A percentile compares a stretch with the other conserved stretches of the same genome.
phyloP scores from a whole-genome alignment of 768 basidiomycete species.

The Tylopilus sp. region DNA sequence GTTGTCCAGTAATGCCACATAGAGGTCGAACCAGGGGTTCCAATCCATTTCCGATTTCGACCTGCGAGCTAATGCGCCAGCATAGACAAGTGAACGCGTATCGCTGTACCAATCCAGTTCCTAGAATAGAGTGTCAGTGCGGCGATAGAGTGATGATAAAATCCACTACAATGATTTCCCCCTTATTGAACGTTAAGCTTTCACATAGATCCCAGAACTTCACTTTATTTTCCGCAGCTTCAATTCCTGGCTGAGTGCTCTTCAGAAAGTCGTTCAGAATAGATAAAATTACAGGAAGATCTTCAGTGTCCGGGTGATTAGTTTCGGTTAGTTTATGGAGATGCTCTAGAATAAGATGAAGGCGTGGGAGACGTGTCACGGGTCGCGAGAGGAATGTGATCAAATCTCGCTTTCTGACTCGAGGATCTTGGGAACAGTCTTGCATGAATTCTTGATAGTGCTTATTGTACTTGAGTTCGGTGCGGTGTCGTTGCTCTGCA shows the following conservation, averaged over 20 bases:
- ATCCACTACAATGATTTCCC: conserved; percentile 74
- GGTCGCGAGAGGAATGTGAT: conserved; percentile 83
- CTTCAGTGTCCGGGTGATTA: conserved; percentile 78
- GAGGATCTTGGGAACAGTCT: conserved; percentile 57
- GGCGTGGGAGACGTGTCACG: conserved; percentile 81
- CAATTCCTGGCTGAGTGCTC: conserved; percentile 87
- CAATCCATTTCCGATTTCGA: conserved; percentile 62
- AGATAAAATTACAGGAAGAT: conserved; percentile 65
- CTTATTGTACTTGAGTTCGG: conserved; percentile 67
- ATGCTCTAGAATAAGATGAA: conserved; percentile 71
- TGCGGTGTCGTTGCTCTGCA: conserved; percentile 76
- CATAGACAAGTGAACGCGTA: conserved; percentile 66
- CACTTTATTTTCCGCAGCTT: conserved; percentile 86
- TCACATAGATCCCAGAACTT: conserved; percentile 83
- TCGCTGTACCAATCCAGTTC: conserved; percentile 82
- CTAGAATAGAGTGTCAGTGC: conserved; percentile 36
- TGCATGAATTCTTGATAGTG: conserved; percentile 67
- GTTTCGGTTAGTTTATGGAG: conserved; percentile 63
- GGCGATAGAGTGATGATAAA: background rate
- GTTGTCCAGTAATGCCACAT: conserved; percentile 70
- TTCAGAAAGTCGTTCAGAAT: conserved; percentile 73
- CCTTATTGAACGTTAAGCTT: conserved; percentile 67
- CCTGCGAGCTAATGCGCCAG: conserved; percentile 60
- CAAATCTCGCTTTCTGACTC: conserved; percentile 71
- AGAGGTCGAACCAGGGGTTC: conserved; percentile 68